These are phyloP conservation scores for Stachybotrys elegans DNA, from an alignment of 2,329 filamentous ascomycete genomes.

Conservation along the genomic window DNA sequence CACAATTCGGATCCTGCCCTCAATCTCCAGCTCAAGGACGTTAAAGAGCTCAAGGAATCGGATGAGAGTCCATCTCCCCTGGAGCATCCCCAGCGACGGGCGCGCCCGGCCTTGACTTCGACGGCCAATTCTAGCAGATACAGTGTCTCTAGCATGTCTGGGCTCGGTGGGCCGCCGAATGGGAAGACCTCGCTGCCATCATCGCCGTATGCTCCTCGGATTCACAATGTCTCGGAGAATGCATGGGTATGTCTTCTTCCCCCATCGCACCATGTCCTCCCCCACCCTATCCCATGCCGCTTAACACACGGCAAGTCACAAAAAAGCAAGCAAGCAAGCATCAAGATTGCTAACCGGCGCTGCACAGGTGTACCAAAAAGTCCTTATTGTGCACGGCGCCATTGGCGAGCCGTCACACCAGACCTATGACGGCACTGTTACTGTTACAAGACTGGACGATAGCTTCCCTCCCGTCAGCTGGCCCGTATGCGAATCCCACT, in stretches of 20 bases:
- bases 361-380: constrained; percentile 80
- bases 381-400: constrained; percentile 74
- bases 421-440: constrained; percentile 72
- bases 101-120: constrained; percentile 32
- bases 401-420: constrained; percentile 68
- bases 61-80: not conserved
- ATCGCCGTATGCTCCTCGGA: constrained; percentile 75
- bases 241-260: constrained; percentile 64
- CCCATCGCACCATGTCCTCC: constrained; percentile 8
- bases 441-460: constrained; percentile 77
- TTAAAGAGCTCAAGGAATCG: no score
- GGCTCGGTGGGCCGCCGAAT: constrained; percentile 50
- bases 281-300: constrained; percentile 8
- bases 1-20: constrained; percentile 62
- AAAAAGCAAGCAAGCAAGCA: not conserved
- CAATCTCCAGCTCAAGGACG: constrained; percentile 53
- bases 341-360: not conserved
- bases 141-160: constrained; percentile 61
- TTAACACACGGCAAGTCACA: constrained; percentile 7
- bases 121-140: constrained; percentile 47
- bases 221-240: constrained; percentile 74
- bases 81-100: constrained; percentile 14
- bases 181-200: constrained; percentile 55
- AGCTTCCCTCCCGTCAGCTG: constrained; percentile 76
- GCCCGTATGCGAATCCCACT: constrained; percentile 85